phyloP scores from a whole-genome alignment of 805 yeast species.

The Candida tibetensis region DNA sequence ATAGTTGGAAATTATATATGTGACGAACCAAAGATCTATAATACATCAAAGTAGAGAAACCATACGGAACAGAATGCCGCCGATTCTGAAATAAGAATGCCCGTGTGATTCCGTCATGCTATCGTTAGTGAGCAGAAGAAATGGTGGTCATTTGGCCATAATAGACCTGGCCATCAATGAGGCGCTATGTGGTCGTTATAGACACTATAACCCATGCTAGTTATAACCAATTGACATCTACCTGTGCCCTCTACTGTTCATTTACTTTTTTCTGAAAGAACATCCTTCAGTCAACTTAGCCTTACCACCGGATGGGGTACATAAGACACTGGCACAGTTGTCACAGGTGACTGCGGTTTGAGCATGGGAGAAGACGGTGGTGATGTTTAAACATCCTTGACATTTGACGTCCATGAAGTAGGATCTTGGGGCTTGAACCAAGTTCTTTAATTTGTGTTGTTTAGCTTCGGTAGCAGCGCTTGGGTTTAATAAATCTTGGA shows the following conservation, averaged over 20 bases:
- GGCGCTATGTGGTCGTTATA: too few relatives aligned
- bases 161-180: too few relatives aligned
- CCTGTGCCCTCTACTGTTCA: neutral
- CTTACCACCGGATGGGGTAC: constrained; percentile 44
- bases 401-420: constrained; percentile 44
- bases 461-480: constrained; percentile 37
- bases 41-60: neutral
- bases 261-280: constrained; percentile 41
- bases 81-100: neutral
- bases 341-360: constrained; percentile 44
- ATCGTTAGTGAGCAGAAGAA: too few relatives aligned
- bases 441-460: constrained; percentile 37
- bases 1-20: neutral
- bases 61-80: neutral
- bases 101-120: neutral
- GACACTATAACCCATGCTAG: too few relatives aligned
- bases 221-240: too few relatives aligned
- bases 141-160: too few relatives aligned
- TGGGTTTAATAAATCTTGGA: constrained; percentile 44
- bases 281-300: constrained; percentile 43
- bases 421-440: constrained; percentile 42
- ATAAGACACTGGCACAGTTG: constrained; percentile 39
- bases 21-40: neutral
- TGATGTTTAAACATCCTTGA: constrained; percentile 41
- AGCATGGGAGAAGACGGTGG: constrained; percentile 42